Evolutionary conservation across 2,329 filamentous ascomycete species (phyloP), one percentile per base, ranked within the genome.

Genomic region (Beauveria caledonica): DNA sequence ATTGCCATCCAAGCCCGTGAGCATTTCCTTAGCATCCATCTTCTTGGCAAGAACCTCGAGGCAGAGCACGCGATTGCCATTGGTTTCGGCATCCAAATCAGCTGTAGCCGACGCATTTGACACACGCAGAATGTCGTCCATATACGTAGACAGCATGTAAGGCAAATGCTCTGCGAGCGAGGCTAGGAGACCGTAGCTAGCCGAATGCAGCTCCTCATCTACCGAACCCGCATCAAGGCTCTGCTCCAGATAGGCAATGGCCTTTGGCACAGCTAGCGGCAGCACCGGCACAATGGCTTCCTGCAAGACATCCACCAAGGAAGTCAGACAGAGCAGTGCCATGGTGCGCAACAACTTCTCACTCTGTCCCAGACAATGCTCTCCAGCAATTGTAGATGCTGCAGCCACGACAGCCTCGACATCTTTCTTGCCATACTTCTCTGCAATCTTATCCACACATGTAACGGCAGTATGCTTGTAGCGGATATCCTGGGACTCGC

Each of bases 391-490:
- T 1, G 87, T 88, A 62, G 86, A 79, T 5, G 92, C 90, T 5
- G 92, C 88, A 5, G 83, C 83, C 27, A 88, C 80, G 49, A 96
- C 88, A 49, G 86, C 86, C 65, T 88, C 85, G 1, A 88, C 80
- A 68, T 96, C 90, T 72, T 92, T 95, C 78, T 94, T 95, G 66
- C 94, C 95, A 71, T 96, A 97, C 72, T 93, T 93, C 74, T 97
- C 92, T 2, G 90, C 85, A 64, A 99, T 95, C 72, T 90, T 90
- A 74, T 97, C 92, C 49, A 97, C 87, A 67, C 93, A 97, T 40
- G 86, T 86, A 63, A 99, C 86, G 1, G 92, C 90, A 11, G 90
- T 91, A 67, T 92, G 87, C 74, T 93, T 92, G 71, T 94, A 87
- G 29, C 85, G 80, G 58, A 88, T 82, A 65, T 94, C 86, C 36